phyloP scores from a whole-genome alignment of 2,329 filamentous ascomycete genomes.

The Fusarium lateritium region DNA sequence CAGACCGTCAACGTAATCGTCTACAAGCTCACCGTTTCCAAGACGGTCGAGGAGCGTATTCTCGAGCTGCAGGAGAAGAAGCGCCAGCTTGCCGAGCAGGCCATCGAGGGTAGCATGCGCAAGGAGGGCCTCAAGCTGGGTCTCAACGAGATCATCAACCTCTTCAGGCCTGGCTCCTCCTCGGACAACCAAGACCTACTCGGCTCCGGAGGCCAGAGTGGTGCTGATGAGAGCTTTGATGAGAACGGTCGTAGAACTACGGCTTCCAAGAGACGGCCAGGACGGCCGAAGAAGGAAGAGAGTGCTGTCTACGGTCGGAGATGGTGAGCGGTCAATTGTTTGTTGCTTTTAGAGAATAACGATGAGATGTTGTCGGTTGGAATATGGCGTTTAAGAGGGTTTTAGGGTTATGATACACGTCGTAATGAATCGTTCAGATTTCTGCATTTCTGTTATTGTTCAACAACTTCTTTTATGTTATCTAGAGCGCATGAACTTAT shows the following conservation, averaged over 20 bases:
- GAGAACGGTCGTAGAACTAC: constrained; percentile 44
- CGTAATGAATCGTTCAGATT: constrained; percentile 10
- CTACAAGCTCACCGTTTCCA: constrained; percentile 90
- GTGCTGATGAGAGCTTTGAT: constrained; percentile 31
- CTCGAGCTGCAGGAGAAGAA: constrained; percentile 96
- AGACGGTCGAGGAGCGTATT: constrained; percentile 94
- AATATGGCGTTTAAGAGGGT: constrained; percentile 16
- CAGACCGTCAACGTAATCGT: constrained; percentile 95
- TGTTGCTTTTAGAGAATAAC: not conserved
- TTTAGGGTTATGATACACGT: constrained; percentile 14
- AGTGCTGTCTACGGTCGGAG: constrained; percentile 39
- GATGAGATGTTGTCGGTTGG: constrained; percentile 4
- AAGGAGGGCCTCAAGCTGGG: constrained; percentile 85
- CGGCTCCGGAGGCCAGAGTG: constrained; percentile 37
- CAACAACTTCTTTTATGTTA: not conserved
- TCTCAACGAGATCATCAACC: constrained; percentile 91
- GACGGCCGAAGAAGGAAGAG: constrained; percentile 40
- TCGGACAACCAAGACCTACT: constrained; percentile 38
- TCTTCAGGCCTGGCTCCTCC: constrained; percentile 79
- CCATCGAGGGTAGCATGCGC: constrained; percentile 86
- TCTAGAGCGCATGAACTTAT: not conserved
- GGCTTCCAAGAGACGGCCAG: constrained; percentile 47
- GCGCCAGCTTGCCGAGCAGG: constrained; percentile 88
- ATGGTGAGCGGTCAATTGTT: constrained; percentile 21
- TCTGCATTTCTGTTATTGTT: not conserved